Conservation (phyloP, 2,329 filamentous ascomycete species). For the Epichloe bromicola region DNA sequence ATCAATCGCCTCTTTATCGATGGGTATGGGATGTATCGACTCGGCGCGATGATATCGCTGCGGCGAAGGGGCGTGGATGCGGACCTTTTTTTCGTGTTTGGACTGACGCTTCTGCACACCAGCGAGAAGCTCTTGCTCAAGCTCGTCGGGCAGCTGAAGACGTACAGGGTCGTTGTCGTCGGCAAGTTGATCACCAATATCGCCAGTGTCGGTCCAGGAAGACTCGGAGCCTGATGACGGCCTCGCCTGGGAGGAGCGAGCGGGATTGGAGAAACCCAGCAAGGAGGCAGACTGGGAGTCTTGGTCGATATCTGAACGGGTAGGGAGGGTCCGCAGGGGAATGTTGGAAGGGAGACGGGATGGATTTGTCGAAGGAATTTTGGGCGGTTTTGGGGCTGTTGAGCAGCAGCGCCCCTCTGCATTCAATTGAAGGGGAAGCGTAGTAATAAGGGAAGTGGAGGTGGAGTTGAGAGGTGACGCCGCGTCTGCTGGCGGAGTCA, state of each 20-base stretch:
- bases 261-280: constrained; percentile 18
- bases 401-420: constrained; percentile 60
- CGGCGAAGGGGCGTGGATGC: constrained; percentile 44
- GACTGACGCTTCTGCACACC: constrained; percentile 32
- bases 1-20: constrained; percentile 66
- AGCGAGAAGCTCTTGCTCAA: constrained; percentile 49
- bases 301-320: constrained; percentile 22
- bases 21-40: constrained; percentile 25
- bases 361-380: constrained; percentile 65
- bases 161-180: constrained; percentile 72
- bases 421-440: constrained; percentile 22
- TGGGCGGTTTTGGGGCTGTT: constrained; percentile 67
- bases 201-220: constrained; percentile 87
- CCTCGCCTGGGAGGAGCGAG: constrained; percentile 33
- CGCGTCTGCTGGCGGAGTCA: constrained; percentile 14
- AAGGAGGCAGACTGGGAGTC: constrained; percentile 27
- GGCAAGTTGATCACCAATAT: constrained; percentile 82
- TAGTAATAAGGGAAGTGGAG: constrained; percentile 18
- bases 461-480: constrained; percentile 9
- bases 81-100: constrained; percentile 52
- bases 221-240: constrained; percentile 48
- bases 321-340: constrained; percentile 63
- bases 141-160: constrained; percentile 51
- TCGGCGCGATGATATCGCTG: constrained; percentile 23
- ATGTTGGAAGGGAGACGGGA: constrained; percentile 71